A percentile compares a stretch with the other conserved stretches of the same genome.
Conservation (phyloP, 257 asterid genomes). For the Primulina tabacum region DNA sequence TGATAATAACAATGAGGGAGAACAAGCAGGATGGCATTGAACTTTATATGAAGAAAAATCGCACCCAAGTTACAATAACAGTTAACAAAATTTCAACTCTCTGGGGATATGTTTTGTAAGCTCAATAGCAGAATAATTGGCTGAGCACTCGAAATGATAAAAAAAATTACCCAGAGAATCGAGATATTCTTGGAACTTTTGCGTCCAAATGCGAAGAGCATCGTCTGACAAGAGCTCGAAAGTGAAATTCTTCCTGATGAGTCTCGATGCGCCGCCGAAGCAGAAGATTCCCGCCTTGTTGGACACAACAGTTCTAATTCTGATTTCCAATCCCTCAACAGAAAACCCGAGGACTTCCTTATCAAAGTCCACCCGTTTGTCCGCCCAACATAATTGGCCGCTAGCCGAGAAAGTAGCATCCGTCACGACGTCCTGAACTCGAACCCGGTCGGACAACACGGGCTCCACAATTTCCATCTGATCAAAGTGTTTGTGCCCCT, state of each 20-base stretch:
- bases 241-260: slow-evolving; percentile 49
- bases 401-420: slow-evolving; percentile 48
- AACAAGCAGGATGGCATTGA: not conserved
- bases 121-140: no score
- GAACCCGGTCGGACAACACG: slow-evolving; percentile 50
- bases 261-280: slow-evolving; percentile 23
- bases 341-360: slow-evolving; percentile 75
- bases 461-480: slow-evolving; percentile 37
- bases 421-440: slow-evolving; percentile 37
- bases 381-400: slow-evolving; percentile 61
- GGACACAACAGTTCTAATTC: slow-evolving; percentile 50
- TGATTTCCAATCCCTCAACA: slow-evolving; percentile 48
- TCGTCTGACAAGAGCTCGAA: slow-evolving; percentile 52
- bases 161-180: slow-evolving; percentile 60
- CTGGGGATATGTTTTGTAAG: no score
- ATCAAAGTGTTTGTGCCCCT: slow-evolving; percentile 18
- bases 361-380: slow-evolving; percentile 46
- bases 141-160: no score
- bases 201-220: slow-evolving; percentile 53
- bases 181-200: slow-evolving; percentile 50
- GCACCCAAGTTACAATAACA: not conserved
- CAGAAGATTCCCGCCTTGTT: slow-evolving; percentile 47
- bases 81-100: no score
- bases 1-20: not conserved
- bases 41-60: not conserved